Evolutionary conservation across 1,139 yeast species (phyloP), one percentile per base, ranked within the genome.

Genomic region (Kodamaea anthophila): DNA sequence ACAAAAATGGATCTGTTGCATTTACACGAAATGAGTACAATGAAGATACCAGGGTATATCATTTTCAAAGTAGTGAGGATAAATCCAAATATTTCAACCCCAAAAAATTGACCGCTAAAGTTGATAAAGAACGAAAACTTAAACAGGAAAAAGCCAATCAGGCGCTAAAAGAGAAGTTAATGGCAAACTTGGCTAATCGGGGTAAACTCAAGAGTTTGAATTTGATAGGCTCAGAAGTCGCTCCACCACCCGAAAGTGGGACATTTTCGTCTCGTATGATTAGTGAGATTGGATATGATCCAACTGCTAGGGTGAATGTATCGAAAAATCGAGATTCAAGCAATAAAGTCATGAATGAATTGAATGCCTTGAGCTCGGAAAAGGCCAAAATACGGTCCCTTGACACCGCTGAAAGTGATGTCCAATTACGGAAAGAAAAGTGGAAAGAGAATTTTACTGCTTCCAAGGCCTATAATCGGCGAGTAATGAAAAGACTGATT

Each of bases 201-300:
- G 39, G 40, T 21, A 32, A 44, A 29, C 28, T 43, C 23, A 31
- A 47, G 41, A 36, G 49, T 35, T 26, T 40, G 28, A 34, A 43
- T 30, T 30, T 44, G 33, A 28, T 46, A 44, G 37, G 36, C 49
- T 38, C 38, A 41, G 31, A 28, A 35, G 38, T 29, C 38, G 38
- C 15, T 38, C 53, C 22, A 42, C 58, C 13, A 47, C 22, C 65
- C 14, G 27, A 18, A 24, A 19, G 18, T 16, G n/a, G n/a, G n/a
- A n/a, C n/a, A n/a, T 14, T 58, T 33, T 54, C 64, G 10, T 50
- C 55, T 28, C 55, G 59, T 5, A 52, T 66, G 34, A 45, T 72
- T 14, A 53, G 56, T 13, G 53, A 56, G 18, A 51, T 72, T 21
- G 79, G 80, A 2, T 72, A 66, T 43, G 77, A 73, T 46, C 78